These are phyloP conservation scores for Rhytidhysteron rufulum DNA, from an alignment of 2,329 filamentous ascomycete genomes.

Conservation along the genomic window DNA sequence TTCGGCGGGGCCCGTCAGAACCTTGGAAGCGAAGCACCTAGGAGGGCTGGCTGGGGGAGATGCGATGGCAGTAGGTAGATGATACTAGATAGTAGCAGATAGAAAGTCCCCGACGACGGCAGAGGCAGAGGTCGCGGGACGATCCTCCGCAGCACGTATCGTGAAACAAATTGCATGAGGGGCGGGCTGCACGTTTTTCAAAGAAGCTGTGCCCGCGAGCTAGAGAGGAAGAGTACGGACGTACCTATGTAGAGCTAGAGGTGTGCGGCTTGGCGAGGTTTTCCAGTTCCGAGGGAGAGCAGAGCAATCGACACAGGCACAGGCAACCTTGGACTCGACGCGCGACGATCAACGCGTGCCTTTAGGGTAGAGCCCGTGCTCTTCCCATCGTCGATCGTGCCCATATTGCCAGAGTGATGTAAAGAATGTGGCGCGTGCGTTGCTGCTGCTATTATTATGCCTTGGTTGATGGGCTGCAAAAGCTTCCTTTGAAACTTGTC, in stretches of 20 bases:
- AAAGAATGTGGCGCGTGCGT: constrained; percentile 10
- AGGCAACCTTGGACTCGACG: too few relatives aligned
- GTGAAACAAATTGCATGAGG: neutral
- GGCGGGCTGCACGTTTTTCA: too few relatives aligned
- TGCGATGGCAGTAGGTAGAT: too few relatives aligned
- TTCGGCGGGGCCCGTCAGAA: too few relatives aligned
- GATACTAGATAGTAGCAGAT: neutral
- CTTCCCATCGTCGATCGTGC: constrained; percentile 1
- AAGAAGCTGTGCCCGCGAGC: too few relatives aligned
- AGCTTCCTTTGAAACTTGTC: constrained; percentile 13
- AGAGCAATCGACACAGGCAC: too few relatives aligned
- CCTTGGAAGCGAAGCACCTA: too few relatives aligned
- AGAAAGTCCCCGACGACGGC: neutral
- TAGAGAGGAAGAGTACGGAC: too few relatives aligned
- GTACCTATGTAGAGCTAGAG: too few relatives aligned
- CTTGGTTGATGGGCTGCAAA: constrained; percentile 13
- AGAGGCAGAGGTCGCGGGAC: neutral
- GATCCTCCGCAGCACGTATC: neutral
- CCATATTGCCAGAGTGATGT: neutral
- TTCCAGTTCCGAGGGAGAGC: too few relatives aligned
- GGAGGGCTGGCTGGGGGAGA: too few relatives aligned
- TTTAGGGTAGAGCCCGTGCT: neutral
- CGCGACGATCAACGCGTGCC: neutral
- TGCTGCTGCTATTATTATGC: constrained; percentile 10
- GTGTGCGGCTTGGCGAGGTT: too few relatives aligned